These are phyloP conservation scores for Russula sp. DNA, from an alignment of 768 basidiomycete genomes.

Conservation along the genomic window DNA sequence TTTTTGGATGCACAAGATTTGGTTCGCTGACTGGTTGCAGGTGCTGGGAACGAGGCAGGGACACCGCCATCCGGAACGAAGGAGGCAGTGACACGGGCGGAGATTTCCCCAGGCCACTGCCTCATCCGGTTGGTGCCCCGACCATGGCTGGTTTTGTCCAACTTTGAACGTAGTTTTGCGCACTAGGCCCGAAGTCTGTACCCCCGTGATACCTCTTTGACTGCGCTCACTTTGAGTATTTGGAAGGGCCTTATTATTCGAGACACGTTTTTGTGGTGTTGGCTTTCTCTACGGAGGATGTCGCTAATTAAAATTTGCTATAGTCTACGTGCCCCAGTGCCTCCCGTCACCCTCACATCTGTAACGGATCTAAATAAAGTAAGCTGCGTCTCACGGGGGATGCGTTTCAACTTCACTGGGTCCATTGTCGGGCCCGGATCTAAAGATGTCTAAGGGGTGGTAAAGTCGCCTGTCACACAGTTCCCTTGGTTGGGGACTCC, in stretches of 20 bases:
- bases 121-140: conserved; percentile 2
- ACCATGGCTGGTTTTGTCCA: conserved; percentile 3
- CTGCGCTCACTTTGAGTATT: not conserved
- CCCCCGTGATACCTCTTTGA: conserved; percentile 19
- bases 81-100: conserved; percentile 16
- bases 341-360: not conserved
- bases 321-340: not conserved
- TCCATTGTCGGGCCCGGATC: conserved; percentile 6
- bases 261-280: not conserved
- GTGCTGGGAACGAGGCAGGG: conserved; percentile 17
- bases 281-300: not conserved
- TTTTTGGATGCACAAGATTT: not conserved
- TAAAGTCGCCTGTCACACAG: not conserved
- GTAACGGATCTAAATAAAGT: conserved; percentile 4
- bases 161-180: conserved; percentile 21
- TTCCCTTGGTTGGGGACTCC: conserved; percentile 5
- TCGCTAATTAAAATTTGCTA: conserved; percentile 2
- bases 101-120: conserved; percentile 10
- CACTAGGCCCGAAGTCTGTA: conserved; percentile 18
- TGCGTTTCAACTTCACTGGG: conserved; percentile 7
- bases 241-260: not conserved
- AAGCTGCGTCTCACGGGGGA: not conserved
- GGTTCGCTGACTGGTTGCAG: not conserved
- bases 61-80: conserved; percentile 19
- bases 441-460: conserved; percentile 4